Evolutionary conservation across 257 asterid genomes (phyloP).

Genomic region (Coffea eugenioides): DNA sequence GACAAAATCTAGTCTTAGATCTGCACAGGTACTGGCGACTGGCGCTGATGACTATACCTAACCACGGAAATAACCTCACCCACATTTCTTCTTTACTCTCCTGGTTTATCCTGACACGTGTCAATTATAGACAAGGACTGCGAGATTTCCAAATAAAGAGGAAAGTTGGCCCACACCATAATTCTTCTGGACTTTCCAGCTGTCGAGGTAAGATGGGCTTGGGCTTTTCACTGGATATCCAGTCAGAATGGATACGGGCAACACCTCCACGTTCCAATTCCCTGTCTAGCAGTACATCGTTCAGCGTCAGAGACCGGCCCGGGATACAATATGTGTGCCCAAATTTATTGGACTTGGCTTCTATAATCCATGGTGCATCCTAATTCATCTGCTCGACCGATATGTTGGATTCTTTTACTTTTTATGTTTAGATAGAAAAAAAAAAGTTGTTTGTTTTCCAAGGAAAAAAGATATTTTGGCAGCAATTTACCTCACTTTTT

Average conservation of each 20-base stretch:
- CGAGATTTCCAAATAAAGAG: background rate
- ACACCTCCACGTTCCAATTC: background rate
- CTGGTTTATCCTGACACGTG: constrained; percentile 2
- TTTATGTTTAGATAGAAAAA: no score
- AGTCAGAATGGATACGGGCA: background rate
- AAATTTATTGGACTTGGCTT: background rate
- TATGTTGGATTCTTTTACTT: no score
- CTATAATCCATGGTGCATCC: no score
- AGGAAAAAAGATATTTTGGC: no score
- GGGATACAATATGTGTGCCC: background rate
- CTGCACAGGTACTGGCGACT: background rate
- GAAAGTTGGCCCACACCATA: background rate
- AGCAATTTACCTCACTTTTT: no score
- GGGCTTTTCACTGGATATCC: background rate
- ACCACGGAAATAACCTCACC: background rate
- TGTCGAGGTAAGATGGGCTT: background rate
- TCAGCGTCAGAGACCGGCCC: background rate
- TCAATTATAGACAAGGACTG: background rate
- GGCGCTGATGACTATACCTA: background rate
- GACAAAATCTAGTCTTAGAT: constrained; percentile 24
- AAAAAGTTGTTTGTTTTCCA: no score
- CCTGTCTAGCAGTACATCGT: background rate
- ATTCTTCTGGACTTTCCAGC: background rate
- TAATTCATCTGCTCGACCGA: no score
- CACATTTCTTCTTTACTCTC: background rate